Conservation (phyloP, 164 flowering plant genomes). For the Nelumbo lutea region DNA sequence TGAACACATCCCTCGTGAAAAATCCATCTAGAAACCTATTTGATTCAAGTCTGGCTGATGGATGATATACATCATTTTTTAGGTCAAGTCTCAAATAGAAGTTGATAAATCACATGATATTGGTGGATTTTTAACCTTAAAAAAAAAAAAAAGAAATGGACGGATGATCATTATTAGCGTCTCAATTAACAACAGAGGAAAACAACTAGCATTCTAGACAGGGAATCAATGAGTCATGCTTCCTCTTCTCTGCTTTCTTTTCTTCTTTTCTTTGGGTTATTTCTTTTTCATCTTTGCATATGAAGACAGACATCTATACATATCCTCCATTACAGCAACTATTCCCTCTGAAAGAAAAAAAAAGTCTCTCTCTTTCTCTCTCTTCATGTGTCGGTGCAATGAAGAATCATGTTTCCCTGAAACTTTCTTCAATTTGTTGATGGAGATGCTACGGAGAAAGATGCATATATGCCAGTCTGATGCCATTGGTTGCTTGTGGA, state of each 20-base stretch:
- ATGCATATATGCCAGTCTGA: slow-evolving; percentile 21
- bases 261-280: not conserved
- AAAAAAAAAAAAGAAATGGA: not conserved
- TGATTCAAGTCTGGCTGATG: slow-evolving; percentile 7
- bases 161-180: not conserved
- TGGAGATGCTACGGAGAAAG: slow-evolving; percentile 1
- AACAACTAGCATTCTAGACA: slow-evolving; percentile 4
- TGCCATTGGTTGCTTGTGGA: slow-evolving; percentile 9
- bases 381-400: slow-evolving; percentile 21
- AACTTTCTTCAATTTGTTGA: slow-evolving; percentile 15
- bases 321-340: not conserved
- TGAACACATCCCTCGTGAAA: slow-evolving; percentile 17
- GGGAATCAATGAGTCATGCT: slow-evolving; percentile 8
- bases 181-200: not conserved
- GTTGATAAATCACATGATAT: slow-evolving; percentile 9
- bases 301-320: not conserved
- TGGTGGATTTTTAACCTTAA: slow-evolving; percentile 8
- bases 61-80: slow-evolving; percentile 14
- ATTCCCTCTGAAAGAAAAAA: not conserved
- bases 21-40: slow-evolving; percentile 14
- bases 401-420: slow-evolving; percentile 19
- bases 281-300: not conserved
- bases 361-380: not conserved
- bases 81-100: slow-evolving; percentile 5
- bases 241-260: slow-evolving; percentile 3